These are phyloP conservation scores for Drechslera avenae DNA, from an alignment of 2,329 filamentous ascomycete species.

Conservation along the genomic window DNA sequence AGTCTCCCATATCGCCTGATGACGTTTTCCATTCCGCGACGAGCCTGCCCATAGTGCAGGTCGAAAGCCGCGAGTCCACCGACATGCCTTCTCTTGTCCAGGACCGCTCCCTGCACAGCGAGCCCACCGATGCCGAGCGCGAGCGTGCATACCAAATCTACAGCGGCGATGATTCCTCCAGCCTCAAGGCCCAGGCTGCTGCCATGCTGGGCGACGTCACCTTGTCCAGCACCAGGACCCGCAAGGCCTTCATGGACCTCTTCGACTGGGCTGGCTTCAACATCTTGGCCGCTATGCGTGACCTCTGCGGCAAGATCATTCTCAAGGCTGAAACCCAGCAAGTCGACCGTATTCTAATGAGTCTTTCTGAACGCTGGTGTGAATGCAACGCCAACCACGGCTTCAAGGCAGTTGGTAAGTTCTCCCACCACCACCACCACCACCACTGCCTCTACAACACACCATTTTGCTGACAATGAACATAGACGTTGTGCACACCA, in stretches of 20 bases:
- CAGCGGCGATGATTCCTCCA: slow-evolving; percentile 81
- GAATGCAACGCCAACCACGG: slow-evolving; percentile 90
- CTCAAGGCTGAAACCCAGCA: slow-evolving; percentile 94
- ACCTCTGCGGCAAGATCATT: slow-evolving; percentile 79
- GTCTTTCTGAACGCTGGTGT: slow-evolving; percentile 89
- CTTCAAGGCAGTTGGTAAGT: slow-evolving; percentile 83
- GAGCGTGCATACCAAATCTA: slow-evolving; percentile 82
- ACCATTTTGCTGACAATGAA: slow-evolving; percentile 36
- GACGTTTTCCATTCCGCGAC: slow-evolving; percentile 56
- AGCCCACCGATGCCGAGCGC: slow-evolving; percentile 69
- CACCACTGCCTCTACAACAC: not conserved
- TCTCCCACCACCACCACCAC: slow-evolving; percentile 3
- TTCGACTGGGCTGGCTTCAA: slow-evolving; percentile 85
- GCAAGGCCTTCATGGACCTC: slow-evolving; percentile 85
- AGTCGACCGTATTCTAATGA: slow-evolving; percentile 89
- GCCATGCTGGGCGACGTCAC: slow-evolving; percentile 81
- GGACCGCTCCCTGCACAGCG: slow-evolving; percentile 32
- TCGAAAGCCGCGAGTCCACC: slow-evolving; percentile 54
- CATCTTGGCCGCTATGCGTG: slow-evolving; percentile 76
- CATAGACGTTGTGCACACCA: slow-evolving; percentile 90
- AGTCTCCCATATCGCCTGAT: slow-evolving; percentile 50
- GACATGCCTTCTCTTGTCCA: slow-evolving; percentile 46
- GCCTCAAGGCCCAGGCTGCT: slow-evolving; percentile 78
- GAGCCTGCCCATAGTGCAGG: slow-evolving; percentile 56
- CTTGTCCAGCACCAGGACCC: slow-evolving; percentile 58